These are phyloP conservation scores for Podospora appendiculata DNA, from an alignment of 495 filamentous ascomycete species.

Conservation along the genomic window DNA sequence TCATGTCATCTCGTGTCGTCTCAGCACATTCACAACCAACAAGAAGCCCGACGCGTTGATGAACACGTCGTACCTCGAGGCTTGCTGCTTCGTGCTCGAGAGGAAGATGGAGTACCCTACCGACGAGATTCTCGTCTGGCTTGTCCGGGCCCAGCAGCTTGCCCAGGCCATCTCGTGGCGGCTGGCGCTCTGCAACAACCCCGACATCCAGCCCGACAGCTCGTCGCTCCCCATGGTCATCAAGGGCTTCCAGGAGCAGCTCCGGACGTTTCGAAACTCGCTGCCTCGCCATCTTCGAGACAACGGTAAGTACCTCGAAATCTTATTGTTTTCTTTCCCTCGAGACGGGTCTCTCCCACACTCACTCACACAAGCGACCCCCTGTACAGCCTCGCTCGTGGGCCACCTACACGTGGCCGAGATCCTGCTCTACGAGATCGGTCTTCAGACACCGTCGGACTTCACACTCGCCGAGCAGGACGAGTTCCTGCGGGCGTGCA, in stretches of 20 bases:
- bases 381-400: constrained; percentile 7
- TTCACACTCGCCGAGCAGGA: constrained; percentile 5
- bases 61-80: constrained; percentile 16
- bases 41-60: constrained; percentile 24
- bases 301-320: constrained; percentile 2
- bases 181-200: constrained; percentile 7
- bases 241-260: constrained; percentile 13
- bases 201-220: constrained; percentile 2
- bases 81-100: constrained; percentile 16
- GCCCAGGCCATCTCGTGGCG: constrained; percentile 19
- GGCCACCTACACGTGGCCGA: constrained; percentile 21
- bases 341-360: too few species aligned
- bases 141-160: constrained; percentile 21
- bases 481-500: constrained; percentile 13
- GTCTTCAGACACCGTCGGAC: not conserved
- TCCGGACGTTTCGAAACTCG: constrained; percentile 6
- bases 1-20: too few species aligned
- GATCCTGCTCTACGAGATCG: constrained; percentile 21
- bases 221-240: constrained; percentile 12
- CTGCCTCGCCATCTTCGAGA: constrained; percentile 13
- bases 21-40: constrained; percentile 24
- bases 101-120: constrained; percentile 12
- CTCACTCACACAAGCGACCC: not conserved
- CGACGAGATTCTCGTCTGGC: constrained; percentile 18
- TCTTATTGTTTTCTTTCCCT: too few species aligned